Base-by-base conservation (phyloP, 768 basidiomycete species). In the Boletus rex-veris region DNA sequence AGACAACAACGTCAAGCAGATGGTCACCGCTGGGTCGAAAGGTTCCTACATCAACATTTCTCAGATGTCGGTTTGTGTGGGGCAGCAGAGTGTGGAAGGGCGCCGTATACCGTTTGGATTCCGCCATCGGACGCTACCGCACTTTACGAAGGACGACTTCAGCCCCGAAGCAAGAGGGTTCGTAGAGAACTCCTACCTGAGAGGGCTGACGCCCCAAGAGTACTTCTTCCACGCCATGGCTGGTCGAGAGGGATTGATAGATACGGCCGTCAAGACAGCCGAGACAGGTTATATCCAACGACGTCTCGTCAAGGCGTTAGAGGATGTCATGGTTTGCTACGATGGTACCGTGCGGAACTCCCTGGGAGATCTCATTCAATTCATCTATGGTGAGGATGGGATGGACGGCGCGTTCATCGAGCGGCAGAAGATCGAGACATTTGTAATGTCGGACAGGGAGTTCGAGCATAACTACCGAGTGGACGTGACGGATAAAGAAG, bases 161-260 rank as follows among this genome's bases (percentile, higher is more conserved):
- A 92, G 92, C 65, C 94, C 97, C 2, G 96, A 98, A 66, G 90
- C 97, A 7, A 87, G 96, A 51, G 97, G 97, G 16, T 99, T 98
- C 69, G 97, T 99, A 56, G 97, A 98, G 72, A 99, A 99, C 70
- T 98, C 97, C 19, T 98, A 98, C 64, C 78, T 98, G 33, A 89
- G 95, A 52, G 95, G 97, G 24, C 70, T 99, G 55, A 98, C 95
- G 3, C 96, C 97, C 0, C 94, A 98, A 59, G 97, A 99, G 68
- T 99, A 92, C 79, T 98, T 98, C 81, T 98, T 99, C 85, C 97
- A 99, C 71, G 97, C 97, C 52, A 98, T 98, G 96, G 96, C 96
- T 64, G 96, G 97, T 73, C 91, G 97, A 62, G 97, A 98, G 73
- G 97, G 97, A 78, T 74, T 99, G 49, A 98, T 98, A 64, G 97